Base-by-base conservation (phyloP, 2,329 filamentous ascomycete genomes). In the Neonectria sp. region DNA sequence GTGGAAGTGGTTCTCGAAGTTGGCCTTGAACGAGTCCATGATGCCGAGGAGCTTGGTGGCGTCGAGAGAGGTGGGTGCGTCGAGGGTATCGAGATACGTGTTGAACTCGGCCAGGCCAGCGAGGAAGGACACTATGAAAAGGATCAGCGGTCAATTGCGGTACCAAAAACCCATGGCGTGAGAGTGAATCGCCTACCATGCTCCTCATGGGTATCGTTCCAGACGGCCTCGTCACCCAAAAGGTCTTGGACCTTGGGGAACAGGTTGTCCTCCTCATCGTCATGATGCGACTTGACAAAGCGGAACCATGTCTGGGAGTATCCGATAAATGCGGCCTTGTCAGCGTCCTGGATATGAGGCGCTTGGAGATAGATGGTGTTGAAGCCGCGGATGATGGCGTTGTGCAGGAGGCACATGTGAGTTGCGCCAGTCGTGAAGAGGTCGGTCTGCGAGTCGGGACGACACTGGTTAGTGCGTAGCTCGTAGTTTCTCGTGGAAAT, bases 351-450 rank as follows among this genome's bases (percentile, higher is more conserved):
- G 48, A 91, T 78, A 71, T 86, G 81, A 12, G 84, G 83, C 1
- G 88, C 88, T 76, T 91, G 89, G 46, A 86, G 84, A 76, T 88
- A 90, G 74, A 92, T 90, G 73, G 84, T 86, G 78, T 92, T 91
- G 82, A 88, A 90, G 60, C 88, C 88, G 48, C 89, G 87, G 69
- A 91, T 86, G 73, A 91, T 87, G 63, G 86, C 81, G 73, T 91
- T 91, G 82, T 91, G 89, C 56, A 90, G 80, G 58, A 90, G 77
- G 3, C 85, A 83, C 89, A 90, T 91, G 78, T 91, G 86, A 17
- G 88, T 89, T 0, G 89, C 88, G 25, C 86, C 87, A 0, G 82
- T 84, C 1, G 86, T 89, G 77, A 90, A 90, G 70, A 89, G 82
- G 73, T 90, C 88, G 43, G 85, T 86, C 85, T 88, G 33, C 7